Evolutionary conservation across 345 rosid species (phyloP), one percentile per base, ranked within the genome.

Genomic region (Camelina hispida): DNA sequence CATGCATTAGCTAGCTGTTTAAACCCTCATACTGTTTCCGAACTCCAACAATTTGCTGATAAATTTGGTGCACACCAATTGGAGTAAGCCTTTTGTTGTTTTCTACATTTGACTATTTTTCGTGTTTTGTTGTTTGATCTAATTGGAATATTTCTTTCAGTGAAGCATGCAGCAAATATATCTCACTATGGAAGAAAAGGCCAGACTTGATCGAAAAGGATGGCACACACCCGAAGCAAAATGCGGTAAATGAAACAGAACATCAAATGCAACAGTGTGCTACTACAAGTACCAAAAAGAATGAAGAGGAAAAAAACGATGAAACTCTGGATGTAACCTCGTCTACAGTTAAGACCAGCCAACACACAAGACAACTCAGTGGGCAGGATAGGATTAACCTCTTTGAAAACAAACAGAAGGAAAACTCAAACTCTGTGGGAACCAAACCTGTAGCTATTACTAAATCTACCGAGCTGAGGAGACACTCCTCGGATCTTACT

Each of bases 321-420:
- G 77, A 84, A 55, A 76, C 68, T 43, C 12, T 56, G 54, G 47
- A 74, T 6, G 91, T 82, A 73, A 43, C 38, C 5, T 69, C 81
- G 20, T 64, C 74, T 35, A 76, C 57, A 65, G 92, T 78, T 73
- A 67, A 64, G 12, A 68, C 85, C 77, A 91, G 82, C 22, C 71
- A 70, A 56, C 84, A 81, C 48, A 64, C 87, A 10, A 88, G 98
- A 80, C 78, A 88, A 73, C 99, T 95, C 75, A 95, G 98, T 43
- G 99, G 93, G 60, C 98, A 92, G 74, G 99, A 95, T 68, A 84
- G 98, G 67, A 95, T 95, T 61, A 95, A 85, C 69, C 90, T 95
- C 57, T 95, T 95, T 63, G 99, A 95, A 83, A 93, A 77, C 81
- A 93, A 91, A 76, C 96, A 88, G 81, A 93, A 88, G 62, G 97